These are phyloP conservation scores for Dalechampia spathulata DNA, from an alignment of 441 rosid species.

Conservation along the genomic window DNA sequence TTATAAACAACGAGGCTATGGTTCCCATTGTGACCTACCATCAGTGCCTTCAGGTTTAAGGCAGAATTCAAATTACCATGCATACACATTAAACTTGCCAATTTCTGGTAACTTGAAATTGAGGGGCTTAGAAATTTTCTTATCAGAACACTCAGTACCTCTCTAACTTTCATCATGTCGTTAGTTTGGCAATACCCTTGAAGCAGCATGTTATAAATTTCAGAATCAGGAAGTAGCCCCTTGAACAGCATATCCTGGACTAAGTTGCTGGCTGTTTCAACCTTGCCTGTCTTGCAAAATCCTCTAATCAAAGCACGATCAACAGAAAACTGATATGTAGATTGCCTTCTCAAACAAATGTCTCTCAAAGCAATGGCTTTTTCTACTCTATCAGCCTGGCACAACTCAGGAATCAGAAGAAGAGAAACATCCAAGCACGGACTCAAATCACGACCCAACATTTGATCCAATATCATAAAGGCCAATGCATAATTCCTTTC, in stretches of 20 bases:
- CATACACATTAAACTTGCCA: slow-evolving; percentile 42
- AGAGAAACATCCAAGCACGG: slow-evolving; percentile 32
- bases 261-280: slow-evolving; percentile 38
- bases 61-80: slow-evolving; percentile 32
- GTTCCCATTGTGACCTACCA: slow-evolving; percentile 31
- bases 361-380: slow-evolving; percentile 33
- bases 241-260: slow-evolving; percentile 29
- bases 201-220: slow-evolving; percentile 31
- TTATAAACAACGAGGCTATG: slow-evolving; percentile 31
- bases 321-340: slow-evolving; percentile 20
- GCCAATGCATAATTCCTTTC: slow-evolving; percentile 38
- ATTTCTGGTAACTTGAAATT: slow-evolving; percentile 39
- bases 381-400: slow-evolving; percentile 27
- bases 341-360: slow-evolving; percentile 20
- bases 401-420: slow-evolving; percentile 46
- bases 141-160: slow-evolving; percentile 37
- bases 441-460: slow-evolving; percentile 30
- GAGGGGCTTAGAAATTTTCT: slow-evolving; percentile 39
- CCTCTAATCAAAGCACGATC: slow-evolving; percentile 38
- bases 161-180: slow-evolving; percentile 31
- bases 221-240: slow-evolving; percentile 29
- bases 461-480: slow-evolving; percentile 31
- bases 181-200: slow-evolving; percentile 43
- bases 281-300: slow-evolving; percentile 39
- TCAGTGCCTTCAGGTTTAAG: slow-evolving; percentile 39